These are phyloP conservation scores for Nitzschia sp. DNA, from an alignment of 108 stramenopile species.

Conservation along the genomic window DNA sequence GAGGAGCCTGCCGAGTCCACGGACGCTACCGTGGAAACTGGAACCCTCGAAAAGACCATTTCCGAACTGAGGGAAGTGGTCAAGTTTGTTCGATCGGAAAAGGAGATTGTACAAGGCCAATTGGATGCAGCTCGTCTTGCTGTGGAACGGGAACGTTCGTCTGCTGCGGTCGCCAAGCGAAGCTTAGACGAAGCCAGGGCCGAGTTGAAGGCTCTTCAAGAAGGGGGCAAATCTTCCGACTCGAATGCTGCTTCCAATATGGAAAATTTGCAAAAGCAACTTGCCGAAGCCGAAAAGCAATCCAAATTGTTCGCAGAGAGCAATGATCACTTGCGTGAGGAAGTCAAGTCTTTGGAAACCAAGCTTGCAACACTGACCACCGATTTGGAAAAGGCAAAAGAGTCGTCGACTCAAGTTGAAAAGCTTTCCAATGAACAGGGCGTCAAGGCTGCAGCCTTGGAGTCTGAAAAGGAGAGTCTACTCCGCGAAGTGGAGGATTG, in stretches of 20 bases:
- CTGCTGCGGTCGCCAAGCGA: conserved; percentile 63
- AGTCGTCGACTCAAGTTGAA: conserved; percentile 47
- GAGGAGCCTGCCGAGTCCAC: conserved; percentile 19
- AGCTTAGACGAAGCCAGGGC: conserved; percentile 78
- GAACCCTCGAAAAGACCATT: conserved; percentile 48
- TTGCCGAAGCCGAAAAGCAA: conserved; percentile 64
- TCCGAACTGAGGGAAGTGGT: conserved; percentile 77
- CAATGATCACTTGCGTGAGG: conserved; percentile 72
- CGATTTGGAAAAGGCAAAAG: conserved; percentile 48
- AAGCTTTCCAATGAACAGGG: conserved; percentile 48
- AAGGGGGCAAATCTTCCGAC: conserved; percentile 16
- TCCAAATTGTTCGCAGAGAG: conserved; percentile 71
- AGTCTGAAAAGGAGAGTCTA: conserved; percentile 82
- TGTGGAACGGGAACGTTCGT: conserved; percentile 72
- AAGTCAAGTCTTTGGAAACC: conserved; percentile 47
- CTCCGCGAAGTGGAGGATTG: conserved; percentile 75
- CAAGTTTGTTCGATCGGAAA: conserved; percentile 77
- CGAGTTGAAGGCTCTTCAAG: conserved; percentile 63
- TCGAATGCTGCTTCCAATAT: conserved; percentile 1
- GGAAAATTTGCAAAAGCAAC: conserved; percentile 35
- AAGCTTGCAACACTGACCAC: conserved; percentile 32
- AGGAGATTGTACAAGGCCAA: conserved; percentile 70
- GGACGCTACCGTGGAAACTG: conserved; percentile 9
- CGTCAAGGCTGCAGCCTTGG: conserved; percentile 60
- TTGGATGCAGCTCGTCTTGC: conserved; percentile 70